Conservation (phyloP, 352 stramenopile genomes). For the Phytopythium mirpurense region DNA sequence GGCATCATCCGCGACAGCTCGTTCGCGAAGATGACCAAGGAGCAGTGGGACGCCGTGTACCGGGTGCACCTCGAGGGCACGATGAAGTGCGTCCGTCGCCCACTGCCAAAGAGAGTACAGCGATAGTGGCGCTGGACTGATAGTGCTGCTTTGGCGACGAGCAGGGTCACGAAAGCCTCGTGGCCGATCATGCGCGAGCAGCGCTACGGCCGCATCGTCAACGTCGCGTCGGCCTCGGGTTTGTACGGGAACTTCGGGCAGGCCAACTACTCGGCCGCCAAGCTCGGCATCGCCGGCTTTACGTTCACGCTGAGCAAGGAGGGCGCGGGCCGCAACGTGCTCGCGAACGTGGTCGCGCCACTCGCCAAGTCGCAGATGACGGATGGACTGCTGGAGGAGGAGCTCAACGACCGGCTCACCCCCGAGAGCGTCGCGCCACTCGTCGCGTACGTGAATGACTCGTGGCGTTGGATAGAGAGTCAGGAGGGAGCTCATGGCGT, state of each 20-base stretch:
- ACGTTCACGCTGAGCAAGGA: slow-evolving; percentile 89
- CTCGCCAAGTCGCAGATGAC: slow-evolving; percentile 85
- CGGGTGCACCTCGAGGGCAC: slow-evolving; percentile 82
- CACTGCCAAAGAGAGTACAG: too few species aligned
- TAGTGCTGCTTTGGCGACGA: not conserved
- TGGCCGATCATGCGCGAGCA: slow-evolving; percentile 79
- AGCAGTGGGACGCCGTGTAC: slow-evolving; percentile 82
- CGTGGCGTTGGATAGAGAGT: slow-evolving; percentile 1
- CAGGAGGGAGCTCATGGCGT: not conserved
- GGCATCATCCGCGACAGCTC: slow-evolving; percentile 87
- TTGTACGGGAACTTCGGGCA: slow-evolving; percentile 90
- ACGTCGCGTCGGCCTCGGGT: slow-evolving; percentile 73
- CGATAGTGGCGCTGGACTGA: not conserved
- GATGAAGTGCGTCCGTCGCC: slow-evolving; percentile 34
- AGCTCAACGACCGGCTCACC: slow-evolving; percentile 60
- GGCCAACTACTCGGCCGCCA: slow-evolving; percentile 86
- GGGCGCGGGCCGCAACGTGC: slow-evolving; percentile 66
- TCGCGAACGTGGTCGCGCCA: slow-evolving; percentile 79
- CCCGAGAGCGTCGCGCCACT: slow-evolving; percentile 78
- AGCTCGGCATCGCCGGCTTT: slow-evolving; percentile 91
- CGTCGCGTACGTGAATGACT: slow-evolving; percentile 54
- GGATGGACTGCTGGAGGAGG: slow-evolving; percentile 58
- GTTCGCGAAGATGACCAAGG: slow-evolving; percentile 81
- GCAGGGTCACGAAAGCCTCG: slow-evolving; percentile 63
- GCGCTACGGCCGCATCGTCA: slow-evolving; percentile 83